Base-by-base conservation (phyloP, 139 green algal species). In the Picochlorum sp. region DNA sequence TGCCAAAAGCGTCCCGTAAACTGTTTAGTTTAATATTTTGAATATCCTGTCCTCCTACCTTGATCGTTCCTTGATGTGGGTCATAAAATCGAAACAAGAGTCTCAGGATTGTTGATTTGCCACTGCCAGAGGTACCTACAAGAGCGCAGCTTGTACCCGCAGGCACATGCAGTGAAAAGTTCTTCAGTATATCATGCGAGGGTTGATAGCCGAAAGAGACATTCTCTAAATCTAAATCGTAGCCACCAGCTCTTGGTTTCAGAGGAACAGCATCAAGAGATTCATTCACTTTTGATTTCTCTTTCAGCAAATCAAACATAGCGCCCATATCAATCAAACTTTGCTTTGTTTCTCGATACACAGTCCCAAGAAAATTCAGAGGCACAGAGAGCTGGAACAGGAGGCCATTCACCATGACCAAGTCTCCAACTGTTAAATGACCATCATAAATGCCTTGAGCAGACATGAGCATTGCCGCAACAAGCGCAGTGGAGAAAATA, bases 371-470 rank as follows among this genome's bases (percentile, higher is more conserved):
- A 75, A 98, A 98, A 83, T 98, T 98, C 41, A 98, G 83, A 5
- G 93, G 93, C 78, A 97, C 81, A 59, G 88, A 96, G 61, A 98
- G 83, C 47, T 54, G 47, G 18, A 54, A 95, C 15, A 98, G 80
- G 64, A 98, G 83, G 10, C 87, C 92, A 60, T 98, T 96, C 52
- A 98, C 88, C 92, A 98, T 96, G 23, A 98, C 90, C 24, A 96
- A 65, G 65, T 95, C 92, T 0, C 92, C 92, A 18, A 98, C 90
- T 16, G 84, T 92, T 41, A 89, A 65, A 6, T 66, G 38, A 6
- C 80, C 82, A 26, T 28, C 34, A 0, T 61, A 50, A 44, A 95
- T 90, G 58, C 88, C 89, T 62, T 72, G 46, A 44, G 68, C 68
- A n/a, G 60, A 82, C 63, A 95, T 60, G 24, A 92, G 41, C 89